phyloP scores from a whole-genome alignment of 306 rosid species.

The Arachis stenosperma region DNA sequence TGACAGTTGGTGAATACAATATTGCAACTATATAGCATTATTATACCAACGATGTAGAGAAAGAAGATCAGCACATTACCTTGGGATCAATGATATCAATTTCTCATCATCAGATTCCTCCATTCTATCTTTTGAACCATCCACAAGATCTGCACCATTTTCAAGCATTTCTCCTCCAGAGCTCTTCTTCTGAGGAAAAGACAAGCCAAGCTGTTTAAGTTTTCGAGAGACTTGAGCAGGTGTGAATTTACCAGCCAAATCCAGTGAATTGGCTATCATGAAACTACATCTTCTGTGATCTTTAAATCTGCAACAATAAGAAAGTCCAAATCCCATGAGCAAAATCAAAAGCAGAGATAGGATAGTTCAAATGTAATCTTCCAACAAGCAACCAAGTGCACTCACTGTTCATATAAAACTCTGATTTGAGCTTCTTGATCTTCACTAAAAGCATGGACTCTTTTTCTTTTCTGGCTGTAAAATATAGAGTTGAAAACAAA shows the following conservation, averaged over 20 bases:
- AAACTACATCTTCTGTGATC: slow-evolving; percentile 78
- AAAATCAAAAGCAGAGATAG: slow-evolving; percentile 22
- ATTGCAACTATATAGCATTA: background rate
- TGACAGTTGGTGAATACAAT: background rate
- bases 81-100: slow-evolving; percentile 58
- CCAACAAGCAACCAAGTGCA: slow-evolving; percentile 38
- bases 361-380: slow-evolving; percentile 33
- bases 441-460: slow-evolving; percentile 67
- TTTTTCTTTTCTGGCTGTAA: slow-evolving; percentile 66
- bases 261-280: slow-evolving; percentile 89
- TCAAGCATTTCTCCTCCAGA: slow-evolving; percentile 39
- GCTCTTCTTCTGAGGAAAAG: slow-evolving; percentile 55
- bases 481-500: slow-evolving; percentile 31
- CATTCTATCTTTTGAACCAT: slow-evolving; percentile 38
- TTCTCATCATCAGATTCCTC: slow-evolving; percentile 74
- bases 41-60: background rate
- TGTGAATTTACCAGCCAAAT: slow-evolving; percentile 60
- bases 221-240: slow-evolving; percentile 78
- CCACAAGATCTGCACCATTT: slow-evolving; percentile 50
- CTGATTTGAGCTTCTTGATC: slow-evolving; percentile 75
- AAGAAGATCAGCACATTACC: slow-evolving; percentile 51
- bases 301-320: slow-evolving; percentile 64
- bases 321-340: slow-evolving; percentile 19
- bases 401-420: slow-evolving; percentile 83
- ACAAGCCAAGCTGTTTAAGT: slow-evolving; percentile 87